Evolutionary conservation across 1,284 basidiomycete genomes (phyloP), one percentile per base, ranked within the genome.

Genomic region (Boletellus deceptivus): DNA sequence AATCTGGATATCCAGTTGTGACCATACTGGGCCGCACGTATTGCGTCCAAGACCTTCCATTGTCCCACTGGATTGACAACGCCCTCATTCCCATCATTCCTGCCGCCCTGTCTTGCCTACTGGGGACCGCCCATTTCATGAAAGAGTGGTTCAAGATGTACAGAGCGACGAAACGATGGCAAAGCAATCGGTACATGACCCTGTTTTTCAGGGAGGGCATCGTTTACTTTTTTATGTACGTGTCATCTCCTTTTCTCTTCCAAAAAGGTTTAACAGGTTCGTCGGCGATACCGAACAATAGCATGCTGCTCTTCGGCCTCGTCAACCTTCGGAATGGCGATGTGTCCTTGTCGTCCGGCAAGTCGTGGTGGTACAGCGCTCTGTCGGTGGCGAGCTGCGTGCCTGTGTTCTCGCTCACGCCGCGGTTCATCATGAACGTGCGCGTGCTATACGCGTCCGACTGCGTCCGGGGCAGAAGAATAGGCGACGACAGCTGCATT

Each of bases 361-460:
- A 2, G 13, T 7, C 31, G 14, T 29, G 24, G 35, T 49, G 47
- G 47, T 49, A 36, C 43, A 9, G 40, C 14, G 16, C 29, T 20
- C 6, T 49, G 5, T 29, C 35, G 18, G 43, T 40, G 13, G 33
- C 13, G 14, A 31, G 43, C 16, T 45, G 37, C 14, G 43, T 41
- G 24, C 49, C 49, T 11, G 13, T 50, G 27, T 46, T 50, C n/a
- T 29, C 38, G 29, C 37, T 50, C n/a, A 36, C 29, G 3, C 43
- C 49, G 14, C 43, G 49, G 3, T 50, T 46, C 31, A 45, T 50
- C 38, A 10, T 50, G 37, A 41, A n/a, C 49, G 9, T 50, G 24
- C 47, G 47, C 10, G 10, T 17, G n/a, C 34, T 46, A 5, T 46
- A 38, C 16, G 44, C 17, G 5, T 25, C 14, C 4, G 25, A 38